A percentile compares a stretch with the other conserved stretches of the same genome.
Evolutionary conservation across 192 early-diverging fungal species (phyloP).

Genomic region (Rhizophagus clarus): DNA sequence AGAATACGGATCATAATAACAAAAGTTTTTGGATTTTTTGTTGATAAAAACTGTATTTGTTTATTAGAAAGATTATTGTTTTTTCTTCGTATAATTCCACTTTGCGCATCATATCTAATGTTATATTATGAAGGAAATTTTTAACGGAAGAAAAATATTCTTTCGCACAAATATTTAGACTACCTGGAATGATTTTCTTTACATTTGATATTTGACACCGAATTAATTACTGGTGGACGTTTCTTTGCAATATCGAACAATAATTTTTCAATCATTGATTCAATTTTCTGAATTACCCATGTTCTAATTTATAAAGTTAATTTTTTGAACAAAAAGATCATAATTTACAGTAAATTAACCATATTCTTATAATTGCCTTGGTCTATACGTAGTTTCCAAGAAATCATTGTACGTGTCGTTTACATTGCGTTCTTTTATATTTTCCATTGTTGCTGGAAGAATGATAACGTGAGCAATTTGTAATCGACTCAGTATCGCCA

Average conservation of each 20-base stretch:
- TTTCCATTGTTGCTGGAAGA: background rate
- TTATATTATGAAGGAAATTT: background rate
- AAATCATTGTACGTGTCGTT: no score
- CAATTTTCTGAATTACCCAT: background rate
- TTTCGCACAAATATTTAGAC: background rate
- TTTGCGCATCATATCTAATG: slow-evolving; percentile 1
- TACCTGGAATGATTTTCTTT: background rate
- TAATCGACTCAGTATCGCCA: no score
- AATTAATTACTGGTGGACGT: no score
- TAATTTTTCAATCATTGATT: background rate
- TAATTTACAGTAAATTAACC: no score
- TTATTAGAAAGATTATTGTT: background rate
- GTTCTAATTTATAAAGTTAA: background rate
- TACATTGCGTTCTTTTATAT: background rate
- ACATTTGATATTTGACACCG: background rate
- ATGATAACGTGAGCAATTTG: background rate
- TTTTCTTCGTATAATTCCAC: background rate
- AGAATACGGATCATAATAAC: no score
- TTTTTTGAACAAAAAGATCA: no score
- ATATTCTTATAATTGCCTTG: background rate
- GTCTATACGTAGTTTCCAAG: background rate
- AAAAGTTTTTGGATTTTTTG: no score
- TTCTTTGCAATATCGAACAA: no score
- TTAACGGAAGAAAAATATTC: background rate
- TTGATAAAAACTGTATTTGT: slow-evolving; percentile 8